These are phyloP conservation scores for Suhomyces coccinellae DNA, from an alignment of 1,139 yeast genomes.

Conservation along the genomic window DNA sequence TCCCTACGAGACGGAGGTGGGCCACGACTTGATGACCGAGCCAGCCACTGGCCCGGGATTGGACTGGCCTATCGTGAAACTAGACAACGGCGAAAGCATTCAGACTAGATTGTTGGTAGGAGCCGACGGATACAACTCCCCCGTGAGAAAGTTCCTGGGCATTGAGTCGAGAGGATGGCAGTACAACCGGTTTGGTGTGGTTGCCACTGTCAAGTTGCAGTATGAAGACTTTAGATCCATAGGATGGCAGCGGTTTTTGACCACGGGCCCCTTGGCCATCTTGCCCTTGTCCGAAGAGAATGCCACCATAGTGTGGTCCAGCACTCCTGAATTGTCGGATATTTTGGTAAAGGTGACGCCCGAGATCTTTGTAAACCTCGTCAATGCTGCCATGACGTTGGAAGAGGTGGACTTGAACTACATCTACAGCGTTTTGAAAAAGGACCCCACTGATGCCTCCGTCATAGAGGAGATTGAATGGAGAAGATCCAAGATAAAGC, in stretches of 20 bases:
- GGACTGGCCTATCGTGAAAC: slow-evolving; percentile 77
- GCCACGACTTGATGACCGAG: slow-evolving; percentile 9
- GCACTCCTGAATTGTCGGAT: slow-evolving; percentile 73
- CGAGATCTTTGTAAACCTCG: slow-evolving; percentile 63
- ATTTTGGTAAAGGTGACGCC: slow-evolving; percentile 59
- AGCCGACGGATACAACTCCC: slow-evolving; percentile 95
- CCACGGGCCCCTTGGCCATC: slow-evolving; percentile 91
- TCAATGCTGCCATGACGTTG: slow-evolving; percentile 84
- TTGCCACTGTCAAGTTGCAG: slow-evolving; percentile 77
- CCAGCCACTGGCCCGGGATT: slow-evolving; percentile 25
- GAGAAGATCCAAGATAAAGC: slow-evolving; percentile 55
- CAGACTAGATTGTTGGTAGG: slow-evolving; percentile 82
- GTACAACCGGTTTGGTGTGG: slow-evolving; percentile 85
- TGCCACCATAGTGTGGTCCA: slow-evolving; percentile 93
- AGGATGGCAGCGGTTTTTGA: slow-evolving; percentile 94
- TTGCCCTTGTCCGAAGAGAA: slow-evolving; percentile 83
- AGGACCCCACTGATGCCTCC: slow-evolving; percentile 43
- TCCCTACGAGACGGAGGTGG: slow-evolving; percentile 13
- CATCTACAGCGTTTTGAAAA: slow-evolving; percentile 32
- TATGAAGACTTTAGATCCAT: slow-evolving; percentile 66
- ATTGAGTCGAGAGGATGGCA: slow-evolving; percentile 92
- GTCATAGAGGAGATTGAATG: slow-evolving; percentile 70
- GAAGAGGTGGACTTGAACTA: slow-evolving; percentile 48
- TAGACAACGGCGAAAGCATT: slow-evolving; percentile 63
- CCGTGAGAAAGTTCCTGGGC: slow-evolving; percentile 79